Evolutionary conservation across 2,329 filamentous ascomycete genomes (phyloP), one percentile per base, ranked within the genome.

Genomic region (Fusarium cicatricum): DNA sequence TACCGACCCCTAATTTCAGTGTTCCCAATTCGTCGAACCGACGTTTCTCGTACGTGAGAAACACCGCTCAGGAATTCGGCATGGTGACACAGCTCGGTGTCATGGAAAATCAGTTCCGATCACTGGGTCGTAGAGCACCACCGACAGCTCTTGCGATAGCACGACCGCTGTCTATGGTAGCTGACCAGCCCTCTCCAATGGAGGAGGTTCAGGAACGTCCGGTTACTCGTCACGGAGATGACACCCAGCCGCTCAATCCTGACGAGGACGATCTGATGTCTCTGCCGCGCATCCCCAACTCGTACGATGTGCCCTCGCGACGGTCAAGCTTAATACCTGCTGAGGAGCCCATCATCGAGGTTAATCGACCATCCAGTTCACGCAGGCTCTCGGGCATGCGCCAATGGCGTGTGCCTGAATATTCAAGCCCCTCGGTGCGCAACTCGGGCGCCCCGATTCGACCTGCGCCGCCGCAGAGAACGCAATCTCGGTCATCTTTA

Each of bases 141-240:
- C 80, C 82, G 2, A 78, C 80, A 1, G 74, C 78, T 0, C 70
- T 85, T 33, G 71, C 77, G 21, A 76, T 80, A 54, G 78, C 82
- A 2, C 77, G 82, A 6, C 81, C 82, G 2, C 70, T 85, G 10
- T 86, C 83, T 1, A 78, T 83, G 40, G 82, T 85, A 3, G 71
- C 79, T 45, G 83, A 86, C 53, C 78, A 83, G 39, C 81, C 82
- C 0, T 83, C 82, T 0, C 67, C 67, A 3, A 60, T 69, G 65
- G 65, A 68, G 14, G 67, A 68, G 10, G 55, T 67, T 11, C 61
- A 69, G 2, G 65, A 71, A 19, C 63, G 72, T 15, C 71, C 74
- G 16, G 69, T 69, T 7, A 75, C 67, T 8, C 65, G 66, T 2
- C 67, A 69, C 11, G 67, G 67, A 15, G 65, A 67, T 28, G 66